Conservation (phyloP, 106 monocot species). For the Dendrobium chrysotoxum region DNA sequence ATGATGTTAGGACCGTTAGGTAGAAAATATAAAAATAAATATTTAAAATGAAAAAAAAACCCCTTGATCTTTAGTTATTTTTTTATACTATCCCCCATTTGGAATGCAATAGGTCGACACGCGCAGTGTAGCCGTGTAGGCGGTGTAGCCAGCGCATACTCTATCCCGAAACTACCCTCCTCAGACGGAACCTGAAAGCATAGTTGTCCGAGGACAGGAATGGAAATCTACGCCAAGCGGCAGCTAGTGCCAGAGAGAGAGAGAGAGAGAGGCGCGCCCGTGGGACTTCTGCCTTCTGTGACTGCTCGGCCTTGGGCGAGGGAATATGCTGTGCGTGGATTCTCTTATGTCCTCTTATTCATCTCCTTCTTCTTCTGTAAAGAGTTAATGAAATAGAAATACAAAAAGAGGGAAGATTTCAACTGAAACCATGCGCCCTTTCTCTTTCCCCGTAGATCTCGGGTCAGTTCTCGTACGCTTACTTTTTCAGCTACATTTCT, state of each 20-base stretch:
- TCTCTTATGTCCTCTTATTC: constrained; percentile 8
- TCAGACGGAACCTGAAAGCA: neutral
- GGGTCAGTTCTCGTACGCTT: constrained; percentile 12
- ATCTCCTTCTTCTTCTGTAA: too few relatives aligned
- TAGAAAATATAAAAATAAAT: too few relatives aligned
- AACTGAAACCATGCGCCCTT: constrained; percentile 1
- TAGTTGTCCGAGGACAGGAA: neutral
- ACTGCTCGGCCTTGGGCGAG: neutral
- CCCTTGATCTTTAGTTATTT: too few relatives aligned
- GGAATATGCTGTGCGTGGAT: constrained; percentile 33
- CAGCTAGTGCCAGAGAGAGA: neutral
- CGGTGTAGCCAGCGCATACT: neutral
- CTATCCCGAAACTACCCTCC: constrained; percentile 21
- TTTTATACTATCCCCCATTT: too few relatives aligned
- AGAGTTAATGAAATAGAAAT: neutral
- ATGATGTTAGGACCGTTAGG: too few relatives aligned
- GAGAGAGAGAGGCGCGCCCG: constrained; percentile 8
- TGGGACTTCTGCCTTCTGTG: neutral
- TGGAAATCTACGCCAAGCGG: neutral
- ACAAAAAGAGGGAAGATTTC: neutral
- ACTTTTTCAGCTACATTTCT: neutral
- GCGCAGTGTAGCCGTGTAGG: too few relatives aligned
- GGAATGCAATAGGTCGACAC: too few relatives aligned
- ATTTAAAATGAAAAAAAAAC: too few relatives aligned
- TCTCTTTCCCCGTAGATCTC: constrained; percentile 13